Percentiles rank a stretch among this genome's conserved stretches.
Evolutionary conservation across 177 flowering plant species (phyloP).

Genomic region (Vitis hybrid): DNA sequence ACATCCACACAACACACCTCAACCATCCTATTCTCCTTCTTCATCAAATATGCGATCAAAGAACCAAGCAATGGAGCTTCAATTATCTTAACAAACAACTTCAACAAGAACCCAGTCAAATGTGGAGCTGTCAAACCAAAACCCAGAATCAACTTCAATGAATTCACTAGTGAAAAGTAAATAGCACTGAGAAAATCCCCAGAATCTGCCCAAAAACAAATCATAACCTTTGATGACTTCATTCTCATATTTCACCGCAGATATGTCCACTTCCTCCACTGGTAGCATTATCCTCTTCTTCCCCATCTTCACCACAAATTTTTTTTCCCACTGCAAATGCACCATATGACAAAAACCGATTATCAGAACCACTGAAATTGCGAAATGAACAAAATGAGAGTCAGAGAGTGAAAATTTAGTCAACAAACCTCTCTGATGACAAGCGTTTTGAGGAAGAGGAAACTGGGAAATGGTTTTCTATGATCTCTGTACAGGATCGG

Average conservation of each 20-base stretch:
- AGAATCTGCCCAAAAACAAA: too few relatives aligned
- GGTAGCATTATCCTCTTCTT: not conserved
- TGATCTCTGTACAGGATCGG: too few relatives aligned
- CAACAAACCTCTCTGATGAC: too few relatives aligned
- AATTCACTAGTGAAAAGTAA: too few relatives aligned
- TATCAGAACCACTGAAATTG: too few relatives aligned
- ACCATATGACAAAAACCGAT: too few relatives aligned
- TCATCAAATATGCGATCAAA: conserved; percentile 43
- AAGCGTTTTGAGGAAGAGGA: too few relatives aligned
- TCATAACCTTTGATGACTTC: not conserved
- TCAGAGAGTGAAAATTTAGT: too few relatives aligned
- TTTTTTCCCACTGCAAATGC: too few relatives aligned
- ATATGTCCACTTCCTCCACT: not conserved
- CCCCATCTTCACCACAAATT: not conserved
- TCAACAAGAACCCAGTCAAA: conserved; percentile 68
- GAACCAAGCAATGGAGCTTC: conserved; percentile 75
- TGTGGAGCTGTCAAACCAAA: conserved; percentile 69
- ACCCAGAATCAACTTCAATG: not conserved
- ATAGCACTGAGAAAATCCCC: too few relatives aligned
- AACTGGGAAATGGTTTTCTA: too few relatives aligned
- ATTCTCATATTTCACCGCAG: not conserved
- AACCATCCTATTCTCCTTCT: conserved; percentile 60
- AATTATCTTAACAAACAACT: conserved; percentile 60
- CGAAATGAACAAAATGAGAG: too few relatives aligned
- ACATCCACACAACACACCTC: conserved; percentile 45